These are phyloP conservation scores for Sarocladium strictum DNA, from an alignment of 2,329 filamentous ascomycete genomes.

Conservation along the genomic window DNA sequence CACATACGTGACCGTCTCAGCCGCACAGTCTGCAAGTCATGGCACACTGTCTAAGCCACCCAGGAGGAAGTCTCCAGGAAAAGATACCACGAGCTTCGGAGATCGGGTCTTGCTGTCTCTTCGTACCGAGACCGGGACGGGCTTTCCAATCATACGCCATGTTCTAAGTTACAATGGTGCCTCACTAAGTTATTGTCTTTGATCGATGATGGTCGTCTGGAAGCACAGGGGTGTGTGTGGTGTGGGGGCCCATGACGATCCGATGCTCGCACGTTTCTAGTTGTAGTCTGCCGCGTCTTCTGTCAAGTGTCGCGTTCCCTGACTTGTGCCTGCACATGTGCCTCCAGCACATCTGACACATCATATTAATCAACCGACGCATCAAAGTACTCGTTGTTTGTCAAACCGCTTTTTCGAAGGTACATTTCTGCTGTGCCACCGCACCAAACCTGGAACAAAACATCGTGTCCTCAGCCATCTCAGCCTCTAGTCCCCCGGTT, in stretches of 20 bases:
- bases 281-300: not conserved
- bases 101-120: no score
- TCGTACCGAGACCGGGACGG: no score
- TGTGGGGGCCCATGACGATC: not conserved
- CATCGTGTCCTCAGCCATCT: not conserved
- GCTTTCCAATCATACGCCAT: no score
- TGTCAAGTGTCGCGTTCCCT: not conserved
- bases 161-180: no score
- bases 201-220: not conserved
- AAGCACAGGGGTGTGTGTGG: not conserved
- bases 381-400: not conserved
- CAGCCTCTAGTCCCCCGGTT: not conserved
- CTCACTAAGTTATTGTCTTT: no score
- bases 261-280: no score
- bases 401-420: no score
- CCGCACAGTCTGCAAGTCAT: not conserved
- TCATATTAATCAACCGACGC: not conserved
- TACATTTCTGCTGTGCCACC: not conserved
- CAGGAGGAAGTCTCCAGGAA: not conserved
- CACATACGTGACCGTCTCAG: no score
- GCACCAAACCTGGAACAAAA: not conserved
- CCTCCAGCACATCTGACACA: not conserved
- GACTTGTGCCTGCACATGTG: not conserved
- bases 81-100: no score
- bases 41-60: not conserved